Evolutionary conservation across 345 rosid species (phyloP).

Genomic region (Bretschneidera sinensis): DNA sequence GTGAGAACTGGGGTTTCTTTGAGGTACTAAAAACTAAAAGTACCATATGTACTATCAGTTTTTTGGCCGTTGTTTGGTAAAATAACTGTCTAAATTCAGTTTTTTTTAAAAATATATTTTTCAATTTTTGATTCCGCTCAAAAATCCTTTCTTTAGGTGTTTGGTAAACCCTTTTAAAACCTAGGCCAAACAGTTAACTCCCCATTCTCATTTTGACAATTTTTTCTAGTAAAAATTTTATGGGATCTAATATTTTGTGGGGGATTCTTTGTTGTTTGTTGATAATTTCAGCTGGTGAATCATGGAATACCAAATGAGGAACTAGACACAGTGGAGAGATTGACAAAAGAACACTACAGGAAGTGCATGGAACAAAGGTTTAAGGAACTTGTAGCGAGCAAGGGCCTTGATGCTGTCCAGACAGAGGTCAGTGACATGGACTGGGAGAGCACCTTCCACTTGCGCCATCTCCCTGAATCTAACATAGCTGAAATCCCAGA

Average conservation of each 20-base stretch:
- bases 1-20: slow-evolving; percentile 98
- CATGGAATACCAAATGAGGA: slow-evolving; percentile 69
- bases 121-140: too few relatives aligned
- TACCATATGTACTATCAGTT: too few relatives aligned
- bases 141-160: too few relatives aligned
- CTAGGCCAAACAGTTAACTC: too few relatives aligned
- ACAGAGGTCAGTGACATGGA: slow-evolving; percentile 74
- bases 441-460: slow-evolving; percentile 84
- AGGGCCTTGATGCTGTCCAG: slow-evolving; percentile 51
- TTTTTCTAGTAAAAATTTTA: too few relatives aligned
- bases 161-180: too few relatives aligned
- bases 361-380: slow-evolving; percentile 87
- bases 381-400: slow-evolving; percentile 59
- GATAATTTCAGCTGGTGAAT: slow-evolving; percentile 61
- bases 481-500: slow-evolving; percentile 67
- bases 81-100: too few relatives aligned
- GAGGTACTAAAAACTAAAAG: slow-evolving; percentile 52
- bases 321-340: slow-evolving; percentile 65
- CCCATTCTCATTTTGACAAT: too few relatives aligned
- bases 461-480: slow-evolving; percentile 71
- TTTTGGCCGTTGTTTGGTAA: too few relatives aligned
- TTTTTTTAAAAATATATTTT: too few relatives aligned
- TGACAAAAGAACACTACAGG: slow-evolving; percentile 78
- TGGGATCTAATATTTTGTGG: too few relatives aligned
- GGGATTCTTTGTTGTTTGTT: too few relatives aligned